Conservation (phyloP, 1,284 basidiomycete genomes). For the Ganoderma meredithae region DNA sequence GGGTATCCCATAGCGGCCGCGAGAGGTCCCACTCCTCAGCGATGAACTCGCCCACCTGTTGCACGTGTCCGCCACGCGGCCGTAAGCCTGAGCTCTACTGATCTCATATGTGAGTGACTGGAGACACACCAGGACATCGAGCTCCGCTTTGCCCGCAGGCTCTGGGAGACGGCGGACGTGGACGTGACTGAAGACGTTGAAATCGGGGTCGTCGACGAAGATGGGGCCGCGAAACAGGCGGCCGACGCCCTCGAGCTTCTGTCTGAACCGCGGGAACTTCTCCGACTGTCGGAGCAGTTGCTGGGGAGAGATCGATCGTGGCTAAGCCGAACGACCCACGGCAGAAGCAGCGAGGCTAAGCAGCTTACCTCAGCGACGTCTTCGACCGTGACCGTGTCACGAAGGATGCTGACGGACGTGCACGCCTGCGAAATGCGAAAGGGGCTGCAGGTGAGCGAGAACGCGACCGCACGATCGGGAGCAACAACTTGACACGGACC, state of each 20-base stretch:
- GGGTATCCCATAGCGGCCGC: slow-evolving; percentile 40
- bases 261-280: slow-evolving; percentile 40
- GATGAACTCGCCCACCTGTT: slow-evolving; percentile 40
- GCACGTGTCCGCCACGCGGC: background rate
- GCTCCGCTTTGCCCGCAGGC: slow-evolving; percentile 39
- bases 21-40: slow-evolving; percentile 42
- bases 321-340: background rate
- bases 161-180: slow-evolving; percentile 34
- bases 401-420: slow-evolving; percentile 35
- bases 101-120: background rate
- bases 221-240: slow-evolving; percentile 37
- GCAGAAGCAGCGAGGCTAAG: background rate
- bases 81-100: background rate
- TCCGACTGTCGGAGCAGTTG: slow-evolving; percentile 27
- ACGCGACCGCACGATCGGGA: background rate
- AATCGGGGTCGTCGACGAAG: slow-evolving; percentile 41
- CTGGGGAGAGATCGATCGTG: slow-evolving; percentile 5
- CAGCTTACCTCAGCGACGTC: slow-evolving; percentile 28
- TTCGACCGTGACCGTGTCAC: slow-evolving; percentile 33
- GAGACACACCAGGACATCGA: slow-evolving; percentile 37
- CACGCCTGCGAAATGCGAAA: slow-evolving; percentile 30
- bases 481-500: slow-evolving; percentile 20
- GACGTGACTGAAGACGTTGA: slow-evolving; percentile 38
- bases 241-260: slow-evolving; percentile 35
- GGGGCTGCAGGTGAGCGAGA: too few relatives aligned